These are phyloP conservation scores for Hondaea fermentalgiana DNA, from an alignment of 108 stramenopile genomes.

Conservation along the genomic window DNA sequence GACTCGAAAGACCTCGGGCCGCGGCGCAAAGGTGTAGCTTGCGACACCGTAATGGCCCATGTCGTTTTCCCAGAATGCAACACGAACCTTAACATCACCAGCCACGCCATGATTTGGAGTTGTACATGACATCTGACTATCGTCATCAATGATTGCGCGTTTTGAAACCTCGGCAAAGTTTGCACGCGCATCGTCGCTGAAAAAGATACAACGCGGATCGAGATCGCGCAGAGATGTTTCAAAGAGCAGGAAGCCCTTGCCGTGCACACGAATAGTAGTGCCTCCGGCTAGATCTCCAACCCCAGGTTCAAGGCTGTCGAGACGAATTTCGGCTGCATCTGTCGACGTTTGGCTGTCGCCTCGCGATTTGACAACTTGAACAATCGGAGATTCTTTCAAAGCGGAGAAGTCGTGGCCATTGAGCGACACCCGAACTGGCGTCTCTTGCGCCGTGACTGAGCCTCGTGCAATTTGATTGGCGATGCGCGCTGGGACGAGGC, in stretches of 20 bases:
- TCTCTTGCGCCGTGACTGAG: background rate
- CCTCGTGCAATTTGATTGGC: background rate
- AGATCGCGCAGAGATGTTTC: background rate
- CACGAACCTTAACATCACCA: background rate
- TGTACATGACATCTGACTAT: background rate
- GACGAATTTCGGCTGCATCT: background rate
- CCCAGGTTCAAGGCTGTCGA: background rate
- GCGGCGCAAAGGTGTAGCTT: background rate
- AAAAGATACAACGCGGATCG: background rate
- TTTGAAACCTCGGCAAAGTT: background rate
- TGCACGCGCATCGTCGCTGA: background rate
- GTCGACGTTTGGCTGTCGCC: background rate
- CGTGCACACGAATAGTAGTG: background rate
- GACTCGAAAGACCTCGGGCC: background rate
- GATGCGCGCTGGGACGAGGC: background rate
- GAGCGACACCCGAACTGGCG: background rate
- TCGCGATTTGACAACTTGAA: background rate
- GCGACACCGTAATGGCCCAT: background rate
- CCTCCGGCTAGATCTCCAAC: background rate
- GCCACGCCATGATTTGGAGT: background rate
- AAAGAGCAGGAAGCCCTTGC: background rate
- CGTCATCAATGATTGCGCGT: background rate
- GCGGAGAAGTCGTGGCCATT: background rate
- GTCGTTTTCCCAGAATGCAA: background rate
- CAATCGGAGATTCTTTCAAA: background rate